These are phyloP conservation scores for Colletotrichum lini DNA, from an alignment of 2,329 filamentous ascomycete genomes.

Conservation along the genomic window DNA sequence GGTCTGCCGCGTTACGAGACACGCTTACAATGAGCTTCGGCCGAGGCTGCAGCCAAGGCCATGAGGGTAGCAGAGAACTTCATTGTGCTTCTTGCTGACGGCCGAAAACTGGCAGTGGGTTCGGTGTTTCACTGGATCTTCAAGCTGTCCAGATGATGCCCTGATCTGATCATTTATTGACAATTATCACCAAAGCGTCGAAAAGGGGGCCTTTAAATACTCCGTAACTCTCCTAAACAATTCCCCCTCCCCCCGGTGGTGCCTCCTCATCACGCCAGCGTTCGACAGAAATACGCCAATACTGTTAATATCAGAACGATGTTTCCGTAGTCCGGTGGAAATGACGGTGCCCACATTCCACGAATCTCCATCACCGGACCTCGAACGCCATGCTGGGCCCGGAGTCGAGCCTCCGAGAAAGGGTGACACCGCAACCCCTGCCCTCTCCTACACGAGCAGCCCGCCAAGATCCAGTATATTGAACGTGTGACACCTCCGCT, in stretches of 20 bases:
- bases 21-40: constrained; percentile 29
- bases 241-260: too few relatives aligned
- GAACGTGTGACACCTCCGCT: background rate
- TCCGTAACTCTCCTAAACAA: background rate
- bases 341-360: background rate
- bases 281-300: background rate
- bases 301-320: background rate
- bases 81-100: background rate
- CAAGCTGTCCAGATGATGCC: background rate
- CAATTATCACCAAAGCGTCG: background rate
- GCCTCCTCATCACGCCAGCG: background rate
- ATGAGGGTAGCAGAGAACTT: constrained; percentile 20
- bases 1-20: too few relatives aligned
- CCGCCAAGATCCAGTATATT: background rate
- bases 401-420: constrained; percentile 21
- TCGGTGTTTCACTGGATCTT: too few relatives aligned
- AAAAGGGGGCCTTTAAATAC: background rate
- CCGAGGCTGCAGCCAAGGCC: constrained; percentile 15
- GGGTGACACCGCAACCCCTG: background rate
- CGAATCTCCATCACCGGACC: constrained; percentile 7
- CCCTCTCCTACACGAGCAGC: background rate
- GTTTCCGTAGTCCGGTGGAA: background rate
- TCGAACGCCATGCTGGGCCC: background rate
- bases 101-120: background rate
- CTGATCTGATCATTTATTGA: background rate